A percentile compares a stretch with the other conserved stretches of the same genome.
phyloP scores from a whole-genome alignment of 176 grass and related monocot species.

The Bolboschoenus planiculmis region DNA sequence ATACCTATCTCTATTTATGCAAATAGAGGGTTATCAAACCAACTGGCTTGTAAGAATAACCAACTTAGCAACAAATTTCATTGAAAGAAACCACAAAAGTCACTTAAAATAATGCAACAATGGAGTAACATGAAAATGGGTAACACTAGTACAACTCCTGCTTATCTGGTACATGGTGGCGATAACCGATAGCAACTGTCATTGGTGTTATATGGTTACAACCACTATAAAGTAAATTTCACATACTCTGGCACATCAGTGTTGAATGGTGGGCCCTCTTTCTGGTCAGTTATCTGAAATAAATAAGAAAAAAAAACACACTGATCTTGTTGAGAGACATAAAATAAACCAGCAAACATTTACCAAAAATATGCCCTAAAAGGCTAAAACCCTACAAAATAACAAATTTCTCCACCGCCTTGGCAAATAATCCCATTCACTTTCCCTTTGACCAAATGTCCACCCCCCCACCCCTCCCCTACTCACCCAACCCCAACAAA shows the following conservation, averaged over 20 bases:
- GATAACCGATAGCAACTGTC: background rate
- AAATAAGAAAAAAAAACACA: constrained; percentile 18
- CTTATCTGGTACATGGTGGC: background rate
- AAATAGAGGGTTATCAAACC: constrained; percentile 11
- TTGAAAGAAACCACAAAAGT: background rate
- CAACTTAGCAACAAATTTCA: constrained; percentile 11
- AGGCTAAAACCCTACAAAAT: background rate
- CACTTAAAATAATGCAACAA: background rate
- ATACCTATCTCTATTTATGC: background rate
- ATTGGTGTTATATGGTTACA: background rate
- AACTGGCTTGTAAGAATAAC: background rate
- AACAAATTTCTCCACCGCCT: constrained; percentile 1
- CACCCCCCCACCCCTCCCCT: background rate
- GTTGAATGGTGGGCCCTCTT: constrained; percentile 65
- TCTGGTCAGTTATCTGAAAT: constrained; percentile 59
- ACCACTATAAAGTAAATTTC: background rate
- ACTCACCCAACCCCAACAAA: background rate
- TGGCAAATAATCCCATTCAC: background rate
- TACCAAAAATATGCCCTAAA: background rate
- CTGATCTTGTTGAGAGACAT: constrained; percentile 21
- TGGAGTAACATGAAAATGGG: background rate
- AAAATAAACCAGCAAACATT: constrained; percentile 1
- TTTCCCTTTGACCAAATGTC: constrained; percentile 15
- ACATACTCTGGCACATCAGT: constrained; percentile 66
- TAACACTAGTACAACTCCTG: background rate